Percentiles rank a stretch among this genome's conserved stretches.
These are phyloP conservation scores for Globisporangium heterothallicum DNA, from an alignment of 352 stramenopile genomes.

Conservation along the genomic window DNA sequence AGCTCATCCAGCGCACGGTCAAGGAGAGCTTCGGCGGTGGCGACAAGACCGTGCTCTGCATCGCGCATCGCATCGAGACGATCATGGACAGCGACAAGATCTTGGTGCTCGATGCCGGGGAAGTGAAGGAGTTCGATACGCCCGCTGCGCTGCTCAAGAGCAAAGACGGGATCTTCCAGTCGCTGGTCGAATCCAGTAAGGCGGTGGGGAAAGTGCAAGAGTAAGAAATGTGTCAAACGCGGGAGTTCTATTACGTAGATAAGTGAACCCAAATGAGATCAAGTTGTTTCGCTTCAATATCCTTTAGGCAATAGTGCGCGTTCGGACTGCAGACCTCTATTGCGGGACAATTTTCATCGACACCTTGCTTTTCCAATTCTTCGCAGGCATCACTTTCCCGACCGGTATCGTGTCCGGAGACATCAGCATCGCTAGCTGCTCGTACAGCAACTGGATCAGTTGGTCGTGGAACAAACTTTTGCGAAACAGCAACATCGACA, in stretches of 20 bases:
- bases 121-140: constrained; percentile 80
- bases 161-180: constrained; percentile 35
- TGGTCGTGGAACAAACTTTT: constrained; percentile 1
- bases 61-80: constrained; percentile 91
- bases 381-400: background rate
- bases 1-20: constrained; percentile 70
- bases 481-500: background rate
- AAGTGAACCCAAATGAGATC: too few species aligned
- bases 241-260: too few species aligned
- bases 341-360: too few species aligned
- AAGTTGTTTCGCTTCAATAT: too few species aligned
- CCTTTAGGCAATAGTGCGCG: too few species aligned
- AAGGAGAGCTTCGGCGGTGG: constrained; percentile 48
- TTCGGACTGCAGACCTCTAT: too few species aligned
- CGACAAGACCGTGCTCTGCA: constrained; percentile 87
- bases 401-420: background rate
- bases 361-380: background rate
- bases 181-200: constrained; percentile 30
- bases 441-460: background rate
- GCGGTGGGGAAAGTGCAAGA: constrained; percentile 6
- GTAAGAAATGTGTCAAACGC: too few species aligned
- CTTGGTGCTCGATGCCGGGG: constrained; percentile 80
- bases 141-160: constrained; percentile 50
- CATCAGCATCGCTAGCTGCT: background rate
- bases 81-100: constrained; percentile 89